These are phyloP conservation scores for Quercus dentata DNA, from an alignment of 306 rosid genomes.

Conservation along the genomic window DNA sequence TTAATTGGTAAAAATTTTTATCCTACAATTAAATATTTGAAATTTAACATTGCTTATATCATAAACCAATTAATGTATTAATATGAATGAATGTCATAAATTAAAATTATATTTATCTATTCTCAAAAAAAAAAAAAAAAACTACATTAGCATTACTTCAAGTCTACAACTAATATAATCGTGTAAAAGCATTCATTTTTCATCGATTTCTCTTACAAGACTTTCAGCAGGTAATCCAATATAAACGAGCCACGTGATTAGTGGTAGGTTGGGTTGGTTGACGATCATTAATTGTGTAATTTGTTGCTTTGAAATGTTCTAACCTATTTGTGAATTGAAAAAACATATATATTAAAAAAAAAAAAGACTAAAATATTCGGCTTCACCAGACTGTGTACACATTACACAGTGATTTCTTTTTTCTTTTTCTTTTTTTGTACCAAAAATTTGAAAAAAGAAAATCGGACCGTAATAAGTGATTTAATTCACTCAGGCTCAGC, in stretches of 20 bases:
- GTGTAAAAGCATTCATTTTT: no score
- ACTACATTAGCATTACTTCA: no score
- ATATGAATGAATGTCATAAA: accelerated
- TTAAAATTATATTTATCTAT: no score
- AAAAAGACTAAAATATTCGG: neutral
- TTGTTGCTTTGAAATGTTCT: neutral
- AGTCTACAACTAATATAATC: no score
- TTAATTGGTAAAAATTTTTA: no score
- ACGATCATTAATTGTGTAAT: neutral
- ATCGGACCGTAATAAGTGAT: no score
- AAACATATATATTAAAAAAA: neutral
- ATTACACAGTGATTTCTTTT: neutral
- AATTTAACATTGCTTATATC: accelerated
- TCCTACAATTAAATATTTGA: no score
- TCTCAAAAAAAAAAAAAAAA: no score
- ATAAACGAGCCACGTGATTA: neutral
- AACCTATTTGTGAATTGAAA: neutral
- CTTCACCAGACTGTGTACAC: neutral
- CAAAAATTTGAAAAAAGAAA: no score
- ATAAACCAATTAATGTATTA: no score
- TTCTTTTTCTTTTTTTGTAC: neutral
- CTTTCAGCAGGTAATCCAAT: neutral
- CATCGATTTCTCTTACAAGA: neutral
- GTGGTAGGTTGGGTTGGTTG: neutral
- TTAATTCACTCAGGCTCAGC: no score